Evolutionary conservation across 176 grass and related monocot species (phyloP), one percentile per base, ranked within the genome.

Genomic region (Otatea glauca): DNA sequence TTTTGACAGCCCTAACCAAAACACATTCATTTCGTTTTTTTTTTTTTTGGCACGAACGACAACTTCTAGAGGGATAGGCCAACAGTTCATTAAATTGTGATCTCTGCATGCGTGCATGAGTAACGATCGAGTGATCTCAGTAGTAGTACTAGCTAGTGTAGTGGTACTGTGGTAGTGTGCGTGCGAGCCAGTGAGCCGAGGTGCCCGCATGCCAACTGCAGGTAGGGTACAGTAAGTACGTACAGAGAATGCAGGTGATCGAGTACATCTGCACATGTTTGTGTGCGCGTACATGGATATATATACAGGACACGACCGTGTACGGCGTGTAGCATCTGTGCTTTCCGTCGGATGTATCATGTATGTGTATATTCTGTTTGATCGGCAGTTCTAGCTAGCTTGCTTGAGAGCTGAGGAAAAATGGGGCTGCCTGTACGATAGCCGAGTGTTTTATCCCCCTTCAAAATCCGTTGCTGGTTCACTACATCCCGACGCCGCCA

Each of bases 1-100:
- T 29, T 29, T 29, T 29, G 0, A 29, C 29, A 29, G 29, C 29
- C 29, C 29, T 29, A 29, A 69, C 63, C 73, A 77, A 69, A 77
- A 77, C 50, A 32, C 72, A 45, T 84, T 84, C 59, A 84, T 53
- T 38, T 50, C 58, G 17, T 45, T 39, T 1, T 29, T 39, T 1
- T 29, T 39, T 84, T 1, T 41, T 41, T 66, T 53, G 81, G 56
- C 58, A 38, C 32, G 59, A 48, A 17, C 68, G 42, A 65, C 9
- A 21, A 21, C 29, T 37, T 37, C 16, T 16, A 37, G 72, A 21
- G 24, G 17, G 72, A 74, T 6, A 18, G 15, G 45, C 48, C 29
- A 38, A 13, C 27, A 50, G 5, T n/a, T 44, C 25, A 80, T 67
- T 49, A 53, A 66, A 39, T 16, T 25, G 43, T n/a, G 61, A n/a